Evolutionary conservation across 176 grass and related monocot species (phyloP), one percentile per base, ranked within the genome.

Genomic region (Raddia distichophylla): DNA sequence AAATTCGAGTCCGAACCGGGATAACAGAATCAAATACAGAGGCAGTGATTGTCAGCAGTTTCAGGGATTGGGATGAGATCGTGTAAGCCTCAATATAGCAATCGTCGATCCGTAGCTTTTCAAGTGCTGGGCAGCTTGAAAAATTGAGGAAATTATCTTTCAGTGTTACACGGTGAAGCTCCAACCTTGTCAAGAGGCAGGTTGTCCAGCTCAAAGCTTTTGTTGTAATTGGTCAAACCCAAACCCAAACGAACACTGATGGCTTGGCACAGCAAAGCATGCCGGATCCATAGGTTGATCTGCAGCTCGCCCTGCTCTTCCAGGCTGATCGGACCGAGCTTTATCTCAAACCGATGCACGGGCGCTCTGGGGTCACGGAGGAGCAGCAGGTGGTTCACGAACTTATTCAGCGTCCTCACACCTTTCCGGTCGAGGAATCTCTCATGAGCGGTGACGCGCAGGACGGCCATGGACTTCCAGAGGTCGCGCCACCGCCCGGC

Each of bases 381-480:
- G 20, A 84, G 71, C 10, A 83, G 22, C 50, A 83, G 51, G 19
- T 67, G 40, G 14, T 76, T 49, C 40, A 84, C 52, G 8, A 76
- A 76, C 42, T 1, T 59, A 62, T 76, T 84, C 51, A 76, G 40
- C 62, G 27, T 57, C 20, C 48, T 84, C 22, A 84, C 51, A 6
- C 62, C 81, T 3, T 6, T 50, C 62, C 42, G n/a, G 62, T 67
- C 47, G 10, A 75, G 51, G 16, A 8, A 34, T 54, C 67, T 82
- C 27, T 67, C 67, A 6, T 82, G 22, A 6, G 22, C 12, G 16
- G 47, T 56, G 20, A 85, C 7, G 48, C 49, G 76, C 58, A 86
- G 67, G 17, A 46, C 7, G 0, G 84, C 59, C 50, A 80, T 56
- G 49, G 76, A 80, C 76, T 64, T 80, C 84, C 84, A 86, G 76